Evolutionary conservation across 257 asterid genomes (phyloP).

Genomic region (Solanum pennellii): DNA sequence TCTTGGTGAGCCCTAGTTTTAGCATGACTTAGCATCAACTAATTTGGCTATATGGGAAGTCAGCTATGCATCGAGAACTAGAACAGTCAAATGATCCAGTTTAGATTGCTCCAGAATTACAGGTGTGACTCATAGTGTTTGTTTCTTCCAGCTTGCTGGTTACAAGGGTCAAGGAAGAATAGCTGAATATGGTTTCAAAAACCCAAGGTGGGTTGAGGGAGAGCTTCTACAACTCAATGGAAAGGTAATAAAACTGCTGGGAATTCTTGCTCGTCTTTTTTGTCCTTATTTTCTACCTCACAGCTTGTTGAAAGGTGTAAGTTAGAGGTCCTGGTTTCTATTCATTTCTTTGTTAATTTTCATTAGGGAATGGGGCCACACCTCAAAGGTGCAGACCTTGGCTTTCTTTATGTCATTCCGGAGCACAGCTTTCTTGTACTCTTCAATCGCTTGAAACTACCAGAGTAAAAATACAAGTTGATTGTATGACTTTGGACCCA

Average conservation of each 20-base stretch:
- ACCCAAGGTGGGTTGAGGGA: slow-evolving; percentile 92
- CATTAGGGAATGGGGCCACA: slow-evolving; percentile 74
- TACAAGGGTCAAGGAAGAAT: slow-evolving; percentile 91
- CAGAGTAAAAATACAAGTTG: slow-evolving; percentile 30
- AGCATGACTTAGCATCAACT: not conserved
- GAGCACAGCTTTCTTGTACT: slow-evolving; percentile 93
- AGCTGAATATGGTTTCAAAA: slow-evolving; percentile 77
- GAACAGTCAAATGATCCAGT: not conserved
- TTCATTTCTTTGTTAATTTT: not conserved
- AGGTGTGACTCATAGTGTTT: not conserved
- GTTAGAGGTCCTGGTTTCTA: not conserved
- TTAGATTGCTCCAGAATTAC: slow-evolving; percentile 1
- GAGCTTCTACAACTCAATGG: slow-evolving; percentile 88
- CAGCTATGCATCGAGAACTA: not conserved
- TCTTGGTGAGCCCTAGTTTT: not conserved
- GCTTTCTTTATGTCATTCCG: slow-evolving; percentile 78
- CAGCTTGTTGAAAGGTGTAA: not conserved
- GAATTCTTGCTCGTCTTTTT: not conserved
- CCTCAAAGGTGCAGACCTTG: slow-evolving; percentile 86
- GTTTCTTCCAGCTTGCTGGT: slow-evolving; percentile 52
- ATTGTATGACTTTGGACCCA: not conserved
- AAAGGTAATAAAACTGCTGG: slow-evolving; percentile 36
- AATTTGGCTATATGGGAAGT: not conserved
- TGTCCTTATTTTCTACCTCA: not conserved
- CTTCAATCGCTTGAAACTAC: slow-evolving; percentile 75